Base-by-base conservation (phyloP, 257 asterid genomes). In the Paulownia fortunei region DNA sequence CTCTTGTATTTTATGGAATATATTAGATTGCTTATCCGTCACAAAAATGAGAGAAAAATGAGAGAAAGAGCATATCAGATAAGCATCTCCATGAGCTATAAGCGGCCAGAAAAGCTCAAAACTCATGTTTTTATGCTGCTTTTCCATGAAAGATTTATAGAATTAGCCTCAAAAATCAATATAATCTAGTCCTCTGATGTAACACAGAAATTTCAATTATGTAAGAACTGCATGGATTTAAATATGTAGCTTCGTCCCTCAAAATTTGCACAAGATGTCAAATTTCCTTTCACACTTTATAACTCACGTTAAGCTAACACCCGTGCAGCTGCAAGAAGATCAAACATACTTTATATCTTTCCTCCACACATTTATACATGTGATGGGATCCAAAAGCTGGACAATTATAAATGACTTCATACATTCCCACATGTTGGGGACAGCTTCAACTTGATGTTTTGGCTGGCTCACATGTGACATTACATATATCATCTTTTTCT, bases 311-410 rank as follows among this genome's bases (percentile, higher is more conserved):
- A n/a, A 41, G 64, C 64, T 15, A 69, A n/a, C 5, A 26, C 46
- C 10, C 10, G 30, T 16, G 23, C 6, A 51, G 44, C 47, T 19
- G 13, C 8, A 52, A 67, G 27, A 65, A 58, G 56, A 64, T 16
- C 21, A 52, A 80, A 59, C 59, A 30, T 82, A 80, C 47, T 74
- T 60, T 36, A 77, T 76, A 82, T 59, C 27, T 85, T 54, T 72
- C 55, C 69, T 52, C 59, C 79, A 76, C 71, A 55, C 6, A 55
- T 36, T 66, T 75, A 74, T 81, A 75, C 82, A 83, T 58, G 54
- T 24, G 8, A 58, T 36, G 68, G 63, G 68, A 79, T 55, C 44
- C 77, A 73, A 34, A 67, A 46, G 41, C 68, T 3, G 42, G 34
- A 70, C 13, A n/a, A 64, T 60, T 24, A 7, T 64, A 58, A 46